A percentile compares a stretch with the other conserved stretches of the same genome.
Evolutionary conservation across 2,329 filamentous ascomycete species (phyloP).

Genomic region (Herpotrichia juniperi): DNA sequence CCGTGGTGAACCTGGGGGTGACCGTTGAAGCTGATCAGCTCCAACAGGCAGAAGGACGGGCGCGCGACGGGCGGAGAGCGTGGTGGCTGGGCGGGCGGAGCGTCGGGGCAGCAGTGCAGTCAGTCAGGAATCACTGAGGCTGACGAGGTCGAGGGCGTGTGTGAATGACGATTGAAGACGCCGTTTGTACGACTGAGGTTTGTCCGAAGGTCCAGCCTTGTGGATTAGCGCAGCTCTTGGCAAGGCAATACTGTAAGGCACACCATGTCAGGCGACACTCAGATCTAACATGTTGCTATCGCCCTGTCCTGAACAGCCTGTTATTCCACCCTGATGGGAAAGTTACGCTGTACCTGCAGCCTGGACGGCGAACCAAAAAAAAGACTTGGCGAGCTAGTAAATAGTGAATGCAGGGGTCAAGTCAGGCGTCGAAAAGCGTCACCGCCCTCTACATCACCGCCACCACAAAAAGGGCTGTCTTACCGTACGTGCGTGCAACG

Average conservation of each 20-base stretch:
- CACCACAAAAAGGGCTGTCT: not conserved
- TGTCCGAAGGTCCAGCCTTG: too few species aligned
- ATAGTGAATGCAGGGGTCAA: not conserved
- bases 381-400: not conserved
- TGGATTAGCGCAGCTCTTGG: too few species aligned
- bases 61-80: too few species aligned
- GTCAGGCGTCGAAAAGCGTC: not conserved
- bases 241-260: too few species aligned
- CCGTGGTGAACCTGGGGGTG: conserved; percentile 47
- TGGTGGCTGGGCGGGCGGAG: conserved; percentile 19
- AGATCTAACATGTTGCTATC: not conserved
- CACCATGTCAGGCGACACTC: not conserved
- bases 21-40: conserved; percentile 47
- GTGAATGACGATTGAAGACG: too few species aligned
- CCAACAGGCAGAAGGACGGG: conserved; percentile 35
- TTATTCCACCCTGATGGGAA: not conserved
- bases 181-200: too few species aligned
- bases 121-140: conserved; percentile 17
- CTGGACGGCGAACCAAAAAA: not conserved
- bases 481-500: not conserved
- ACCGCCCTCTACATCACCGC: not conserved
- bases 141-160: conserved; percentile 7
- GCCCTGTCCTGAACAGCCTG: not conserved
- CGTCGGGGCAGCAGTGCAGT: conserved; percentile 7
- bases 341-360: not conserved